Evolutionary conservation across 306 rosid genomes (phyloP).

Genomic region (Mimosa bimucronata): DNA sequence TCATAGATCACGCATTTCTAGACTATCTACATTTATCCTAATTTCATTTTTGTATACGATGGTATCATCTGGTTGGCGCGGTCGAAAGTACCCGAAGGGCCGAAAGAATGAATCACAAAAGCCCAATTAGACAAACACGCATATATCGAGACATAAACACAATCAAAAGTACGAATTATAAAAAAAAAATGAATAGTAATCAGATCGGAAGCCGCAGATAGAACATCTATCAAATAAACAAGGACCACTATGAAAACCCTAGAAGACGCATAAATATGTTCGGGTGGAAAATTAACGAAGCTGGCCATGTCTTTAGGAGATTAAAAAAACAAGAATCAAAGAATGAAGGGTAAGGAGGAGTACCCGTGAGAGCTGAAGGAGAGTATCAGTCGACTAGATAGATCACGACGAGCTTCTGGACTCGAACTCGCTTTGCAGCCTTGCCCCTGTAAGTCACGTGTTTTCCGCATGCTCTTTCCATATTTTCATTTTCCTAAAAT

Average conservation of each 20-base stretch:
- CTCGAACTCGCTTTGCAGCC: neutral
- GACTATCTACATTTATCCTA: neutral
- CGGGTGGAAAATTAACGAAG: no score
- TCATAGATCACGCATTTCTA: neutral
- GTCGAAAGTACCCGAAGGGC: neutral
- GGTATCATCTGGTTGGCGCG: neutral
- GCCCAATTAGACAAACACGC: neutral
- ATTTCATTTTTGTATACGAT: neutral
- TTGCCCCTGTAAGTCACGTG: conserved; percentile 2
- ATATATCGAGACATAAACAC: neutral
- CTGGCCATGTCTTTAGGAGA: no score
- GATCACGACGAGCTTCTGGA: neutral
- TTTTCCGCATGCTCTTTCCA: conserved; percentile 1
- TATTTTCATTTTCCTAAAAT: no score
- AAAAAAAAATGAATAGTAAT: conserved; percentile 25
- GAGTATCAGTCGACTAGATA: neutral
- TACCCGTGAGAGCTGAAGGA: conserved; percentile 23
- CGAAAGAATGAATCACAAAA: neutral
- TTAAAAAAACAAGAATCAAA: neutral
- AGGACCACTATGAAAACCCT: conserved; percentile 44
- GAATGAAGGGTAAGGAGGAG: neutral
- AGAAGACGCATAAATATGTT: neutral
- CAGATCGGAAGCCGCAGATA: conserved; percentile 33
- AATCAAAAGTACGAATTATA: neutral
- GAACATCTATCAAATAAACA: neutral